These are phyloP conservation scores for Lathyrus aphaca DNA, from an alignment of 306 rosid species.

Conservation along the genomic window DNA sequence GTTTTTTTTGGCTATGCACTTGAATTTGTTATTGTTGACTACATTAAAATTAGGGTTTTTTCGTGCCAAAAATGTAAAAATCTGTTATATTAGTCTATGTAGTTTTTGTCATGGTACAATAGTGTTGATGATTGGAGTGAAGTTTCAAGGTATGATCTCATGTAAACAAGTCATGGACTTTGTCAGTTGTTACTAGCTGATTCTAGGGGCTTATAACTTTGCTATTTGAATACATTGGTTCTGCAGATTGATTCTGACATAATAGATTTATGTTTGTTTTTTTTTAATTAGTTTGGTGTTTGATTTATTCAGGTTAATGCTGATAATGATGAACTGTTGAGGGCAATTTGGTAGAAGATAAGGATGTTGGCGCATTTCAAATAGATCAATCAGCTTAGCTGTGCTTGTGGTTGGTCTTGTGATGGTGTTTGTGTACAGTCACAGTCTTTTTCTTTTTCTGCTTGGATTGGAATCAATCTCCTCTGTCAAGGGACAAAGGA, in stretches of 20 bases:
- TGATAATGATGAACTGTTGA: conserved; percentile 35
- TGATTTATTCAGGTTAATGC: conserved; percentile 47
- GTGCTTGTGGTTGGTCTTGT: conserved; percentile 35
- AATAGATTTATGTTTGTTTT: no score
- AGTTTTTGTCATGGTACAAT: neutral
- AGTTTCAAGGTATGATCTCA: neutral
- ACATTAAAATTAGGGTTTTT: neutral
- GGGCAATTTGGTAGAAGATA: conserved; percentile 60
- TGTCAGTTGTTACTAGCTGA: neutral
- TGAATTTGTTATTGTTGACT: no score
- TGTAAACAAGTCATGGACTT: neutral
- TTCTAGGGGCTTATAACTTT: neutral
- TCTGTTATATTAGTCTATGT: neutral
- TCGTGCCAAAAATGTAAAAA: no score
- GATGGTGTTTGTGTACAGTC: conserved; percentile 38
- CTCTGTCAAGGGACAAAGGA: conserved; percentile 45
- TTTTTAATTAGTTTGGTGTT: conserved; percentile 20
- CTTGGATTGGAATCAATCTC: conserved; percentile 40
- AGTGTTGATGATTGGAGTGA: conserved; percentile 2
- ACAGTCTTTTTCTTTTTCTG: conserved; percentile 25
- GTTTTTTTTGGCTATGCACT: no score
- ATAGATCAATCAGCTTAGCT: neutral
- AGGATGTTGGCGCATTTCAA: conserved; percentile 38
- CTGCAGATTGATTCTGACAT: no score
- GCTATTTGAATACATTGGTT: no score